These are phyloP conservation scores for Zymoseptoria tritici DNA, from an alignment of 2,329 filamentous ascomycete genomes.

Conservation along the genomic window DNA sequence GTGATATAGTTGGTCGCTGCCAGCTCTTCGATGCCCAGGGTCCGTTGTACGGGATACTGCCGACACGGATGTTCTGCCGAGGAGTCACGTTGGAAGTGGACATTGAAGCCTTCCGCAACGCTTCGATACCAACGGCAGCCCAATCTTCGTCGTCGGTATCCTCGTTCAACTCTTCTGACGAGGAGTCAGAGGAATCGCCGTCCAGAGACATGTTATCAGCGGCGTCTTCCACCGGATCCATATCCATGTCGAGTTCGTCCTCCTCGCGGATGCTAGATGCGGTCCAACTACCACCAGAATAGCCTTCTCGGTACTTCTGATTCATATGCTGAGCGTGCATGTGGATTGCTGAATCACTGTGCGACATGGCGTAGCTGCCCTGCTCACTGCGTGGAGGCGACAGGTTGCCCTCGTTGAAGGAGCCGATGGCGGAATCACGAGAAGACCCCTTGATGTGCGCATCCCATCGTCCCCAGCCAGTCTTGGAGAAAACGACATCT, in stretches of 20 bases:
- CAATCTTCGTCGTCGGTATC: constrained; percentile 95
- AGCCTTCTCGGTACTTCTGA: constrained; percentile 22
- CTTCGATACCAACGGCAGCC: constrained; percentile 80
- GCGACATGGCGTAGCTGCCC: constrained; percentile 29
- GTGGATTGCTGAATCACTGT: constrained; percentile 28
- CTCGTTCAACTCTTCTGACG: constrained; percentile 42
- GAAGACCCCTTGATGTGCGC: constrained; percentile 59
- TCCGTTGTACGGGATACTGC: constrained; percentile 23
- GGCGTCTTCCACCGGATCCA: constrained; percentile 70
- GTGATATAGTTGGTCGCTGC: constrained; percentile 19
- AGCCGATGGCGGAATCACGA: constrained; percentile 31
- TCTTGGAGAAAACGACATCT: constrained; percentile 83
- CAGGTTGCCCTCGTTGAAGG: constrained; percentile 29
- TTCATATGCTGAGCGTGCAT: constrained; percentile 22
- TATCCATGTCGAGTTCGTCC: constrained; percentile 50
- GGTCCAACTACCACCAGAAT: constrained; percentile 54
- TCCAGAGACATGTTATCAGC: constrained; percentile 93
- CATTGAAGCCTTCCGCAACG: constrained; percentile 60
- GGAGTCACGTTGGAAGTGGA: constrained; percentile 23
- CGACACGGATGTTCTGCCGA: constrained; percentile 24
- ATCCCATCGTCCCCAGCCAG: constrained; percentile 96
- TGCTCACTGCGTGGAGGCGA: constrained; percentile 48
- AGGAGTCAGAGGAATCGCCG: constrained; percentile 46
- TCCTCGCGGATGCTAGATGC: constrained; percentile 62
- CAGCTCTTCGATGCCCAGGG: constrained; percentile 21